phyloP scores from a whole-genome alignment of 768 basidiomycete genomes.

The Pulveroboletus frians region DNA sequence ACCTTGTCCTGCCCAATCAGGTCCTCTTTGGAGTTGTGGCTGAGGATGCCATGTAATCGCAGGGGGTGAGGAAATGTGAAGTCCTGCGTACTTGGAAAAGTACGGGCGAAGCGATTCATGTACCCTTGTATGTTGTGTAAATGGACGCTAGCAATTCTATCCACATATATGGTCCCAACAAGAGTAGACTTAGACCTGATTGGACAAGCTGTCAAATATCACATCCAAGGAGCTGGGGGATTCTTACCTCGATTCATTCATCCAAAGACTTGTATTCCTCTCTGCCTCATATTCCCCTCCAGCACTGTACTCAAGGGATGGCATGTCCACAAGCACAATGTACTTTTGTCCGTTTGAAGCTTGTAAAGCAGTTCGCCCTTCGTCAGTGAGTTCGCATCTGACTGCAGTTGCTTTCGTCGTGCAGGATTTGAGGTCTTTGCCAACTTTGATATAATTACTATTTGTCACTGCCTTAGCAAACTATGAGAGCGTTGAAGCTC shows the following conservation, averaged over 20 bases:
- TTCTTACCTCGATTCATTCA: conserved; percentile 2
- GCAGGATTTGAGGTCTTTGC: neutral
- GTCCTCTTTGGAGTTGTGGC: neutral
- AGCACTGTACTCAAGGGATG: conserved; percentile 9
- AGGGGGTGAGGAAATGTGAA: neutral
- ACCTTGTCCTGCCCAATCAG: accelerated
- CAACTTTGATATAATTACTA: neutral
- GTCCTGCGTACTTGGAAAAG: conserved; percentile 1
- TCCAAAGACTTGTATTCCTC: conserved; percentile 1
- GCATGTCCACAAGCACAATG: conserved; percentile 23
- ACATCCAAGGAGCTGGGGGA: neutral
- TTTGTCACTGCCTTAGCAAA: conserved; percentile 8
- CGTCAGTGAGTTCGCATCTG: conserved; percentile 2
- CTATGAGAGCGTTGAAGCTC: neutral
- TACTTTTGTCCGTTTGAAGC: neutral
- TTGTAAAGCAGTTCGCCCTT: neutral
- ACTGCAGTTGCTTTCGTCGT: conserved; percentile 7
- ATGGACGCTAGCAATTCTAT: conserved; percentile 6
- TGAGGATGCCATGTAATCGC: conserved; percentile 11
- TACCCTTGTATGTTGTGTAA: neutral
- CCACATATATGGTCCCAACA: conserved; percentile 15
- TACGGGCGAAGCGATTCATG: conserved; percentile 2
- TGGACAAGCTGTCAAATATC: neutral
- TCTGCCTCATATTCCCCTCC: neutral
- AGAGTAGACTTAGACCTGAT: conserved; percentile 7